phyloP scores from a whole-genome alignment of 306 rosid species.

The Oxytropis ochrocephala region DNA sequence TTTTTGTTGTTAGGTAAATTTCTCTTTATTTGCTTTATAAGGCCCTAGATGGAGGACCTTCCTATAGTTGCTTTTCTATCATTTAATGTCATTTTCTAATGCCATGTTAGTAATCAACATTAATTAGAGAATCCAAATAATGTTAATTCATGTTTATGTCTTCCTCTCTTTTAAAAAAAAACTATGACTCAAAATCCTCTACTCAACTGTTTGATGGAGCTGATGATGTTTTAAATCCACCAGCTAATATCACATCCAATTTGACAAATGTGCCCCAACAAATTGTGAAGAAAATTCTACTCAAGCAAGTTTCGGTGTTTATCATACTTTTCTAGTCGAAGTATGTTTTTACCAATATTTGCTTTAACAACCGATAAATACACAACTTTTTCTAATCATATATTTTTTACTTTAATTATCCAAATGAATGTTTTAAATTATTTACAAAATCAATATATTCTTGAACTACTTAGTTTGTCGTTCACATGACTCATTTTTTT shows the following conservation, averaged over 20 bases:
- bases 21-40: no score
- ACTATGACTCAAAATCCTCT: no score
- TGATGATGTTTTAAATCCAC: not conserved
- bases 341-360: not conserved
- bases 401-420: not conserved
- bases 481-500: not conserved
- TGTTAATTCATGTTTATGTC: not conserved
- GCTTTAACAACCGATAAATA: not conserved
- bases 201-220: not conserved
- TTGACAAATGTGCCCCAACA: not conserved
- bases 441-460: not conserved
- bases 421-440: not conserved
- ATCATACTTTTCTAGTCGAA: not conserved
- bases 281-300: not conserved
- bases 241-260: not conserved
- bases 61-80: no score
- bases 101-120: not conserved
- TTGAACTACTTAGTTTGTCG: not conserved
- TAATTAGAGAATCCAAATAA: not conserved
- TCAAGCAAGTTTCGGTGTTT: not conserved
- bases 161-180: no score
- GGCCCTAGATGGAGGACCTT: no score
- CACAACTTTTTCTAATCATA: not conserved
- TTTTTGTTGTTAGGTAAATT: no score
- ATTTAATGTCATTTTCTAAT: not conserved